phyloP scores from a whole-genome alignment of 2,329 filamentous ascomycete genomes.

The Blumeria graminis region DNA sequence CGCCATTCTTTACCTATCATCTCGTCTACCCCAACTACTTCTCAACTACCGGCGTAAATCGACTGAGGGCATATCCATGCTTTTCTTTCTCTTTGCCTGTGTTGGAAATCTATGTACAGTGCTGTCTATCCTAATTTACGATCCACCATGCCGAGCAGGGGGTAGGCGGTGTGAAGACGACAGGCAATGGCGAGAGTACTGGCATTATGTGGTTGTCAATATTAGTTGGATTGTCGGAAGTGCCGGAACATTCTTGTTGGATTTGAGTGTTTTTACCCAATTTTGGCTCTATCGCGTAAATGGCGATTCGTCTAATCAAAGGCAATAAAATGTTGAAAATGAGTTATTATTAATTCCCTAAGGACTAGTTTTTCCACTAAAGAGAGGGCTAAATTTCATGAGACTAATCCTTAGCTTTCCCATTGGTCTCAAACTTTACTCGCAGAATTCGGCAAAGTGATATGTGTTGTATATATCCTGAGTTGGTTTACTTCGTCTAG shows the following conservation, averaged over 20 bases:
- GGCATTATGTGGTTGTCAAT: slow-evolving; percentile 68
- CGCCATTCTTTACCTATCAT: slow-evolving; percentile 69
- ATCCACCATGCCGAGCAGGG: slow-evolving; percentile 35
- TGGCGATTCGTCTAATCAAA: neutral
- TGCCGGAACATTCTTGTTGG: slow-evolving; percentile 63
- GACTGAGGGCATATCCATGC: slow-evolving; percentile 75
- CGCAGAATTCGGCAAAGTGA: no score
- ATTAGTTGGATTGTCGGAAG: slow-evolving; percentile 78
- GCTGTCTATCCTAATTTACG: slow-evolving; percentile 73
- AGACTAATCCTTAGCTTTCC: no score
- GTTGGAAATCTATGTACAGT: slow-evolving; percentile 89
- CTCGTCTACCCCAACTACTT: slow-evolving; percentile 68
- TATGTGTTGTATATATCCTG: no score
- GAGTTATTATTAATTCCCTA: no score
- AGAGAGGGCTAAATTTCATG: no score
- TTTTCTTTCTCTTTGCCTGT: slow-evolving; percentile 94
- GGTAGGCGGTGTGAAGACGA: slow-evolving; percentile 30
- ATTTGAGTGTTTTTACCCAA: slow-evolving; percentile 70
- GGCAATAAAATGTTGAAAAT: no score
- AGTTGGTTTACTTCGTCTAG: no score
- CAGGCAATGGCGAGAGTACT: slow-evolving; percentile 45
- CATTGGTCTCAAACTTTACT: no score
- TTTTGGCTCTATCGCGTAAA: slow-evolving; percentile 57
- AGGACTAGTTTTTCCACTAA: no score
- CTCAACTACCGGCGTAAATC: slow-evolving; percentile 83